A percentile compares a stretch with the other conserved stretches of the same genome.
Evolutionary conservation across 2,329 filamentous ascomycete species (phyloP).

Genomic region (Thielaviopsis euricoi): DNA sequence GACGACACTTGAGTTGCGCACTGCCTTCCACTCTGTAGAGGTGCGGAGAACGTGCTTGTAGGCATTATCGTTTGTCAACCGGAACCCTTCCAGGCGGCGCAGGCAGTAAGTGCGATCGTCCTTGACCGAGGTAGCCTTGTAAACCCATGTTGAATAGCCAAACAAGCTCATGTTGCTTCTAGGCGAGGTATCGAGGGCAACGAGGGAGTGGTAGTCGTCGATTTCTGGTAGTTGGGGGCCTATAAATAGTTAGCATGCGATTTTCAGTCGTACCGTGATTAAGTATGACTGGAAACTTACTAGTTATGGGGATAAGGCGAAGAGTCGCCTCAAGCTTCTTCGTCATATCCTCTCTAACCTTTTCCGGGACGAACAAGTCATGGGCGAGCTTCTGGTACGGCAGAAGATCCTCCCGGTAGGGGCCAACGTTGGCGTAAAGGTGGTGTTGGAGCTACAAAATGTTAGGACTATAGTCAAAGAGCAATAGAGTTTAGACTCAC

Average conservation of each 20-base stretch:
- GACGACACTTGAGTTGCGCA: slow-evolving; percentile 69
- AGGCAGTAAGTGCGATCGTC: slow-evolving; percentile 81
- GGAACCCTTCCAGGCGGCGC: slow-evolving; percentile 48
- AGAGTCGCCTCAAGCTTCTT: slow-evolving; percentile 73
- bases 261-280: neutral
- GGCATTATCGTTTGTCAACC: slow-evolving; percentile 60
- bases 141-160: slow-evolving; percentile 83
- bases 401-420: slow-evolving; percentile 64
- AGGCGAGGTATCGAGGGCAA: slow-evolving; percentile 69
- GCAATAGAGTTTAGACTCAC: slow-evolving; percentile 23
- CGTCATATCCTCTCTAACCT: slow-evolving; percentile 73
- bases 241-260: slow-evolving; percentile 10
- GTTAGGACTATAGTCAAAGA: slow-evolving; percentile 12
- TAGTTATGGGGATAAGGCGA: slow-evolving; percentile 62
- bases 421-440: slow-evolving; percentile 74
- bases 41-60: slow-evolving; percentile 78
- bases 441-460: slow-evolving; percentile 63
- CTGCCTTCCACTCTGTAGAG: slow-evolving; percentile 76
- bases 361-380: slow-evolving; percentile 83
- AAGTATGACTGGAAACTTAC: slow-evolving; percentile 4
- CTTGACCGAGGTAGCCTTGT: slow-evolving; percentile 81
- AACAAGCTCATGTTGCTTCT: slow-evolving; percentile 62
- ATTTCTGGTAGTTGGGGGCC: slow-evolving; percentile 56
- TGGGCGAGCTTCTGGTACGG: slow-evolving; percentile 76
- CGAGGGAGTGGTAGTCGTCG: slow-evolving; percentile 82